phyloP scores from a whole-genome alignment of 192 early-diverging fungal species.

The Hyaloraphidium curvatum region DNA sequence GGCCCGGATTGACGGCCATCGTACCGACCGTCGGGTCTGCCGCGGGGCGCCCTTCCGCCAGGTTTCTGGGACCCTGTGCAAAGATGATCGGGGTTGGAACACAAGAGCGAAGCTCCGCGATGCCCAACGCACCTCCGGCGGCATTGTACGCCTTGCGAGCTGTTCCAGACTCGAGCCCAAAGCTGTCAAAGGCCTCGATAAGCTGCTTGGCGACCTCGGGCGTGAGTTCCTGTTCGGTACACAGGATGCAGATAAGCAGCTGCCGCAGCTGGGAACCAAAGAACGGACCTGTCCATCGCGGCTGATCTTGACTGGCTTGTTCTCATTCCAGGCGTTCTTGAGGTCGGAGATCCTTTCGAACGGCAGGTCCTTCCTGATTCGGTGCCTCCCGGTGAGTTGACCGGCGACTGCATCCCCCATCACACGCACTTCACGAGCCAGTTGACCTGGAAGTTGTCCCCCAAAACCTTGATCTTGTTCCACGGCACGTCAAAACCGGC shows the following conservation, averaged over 20 bases:
- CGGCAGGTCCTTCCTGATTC: not conserved
- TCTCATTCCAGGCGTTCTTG: constrained; percentile 2
- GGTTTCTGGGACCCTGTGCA: too few relatives aligned
- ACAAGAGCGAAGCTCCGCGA: too few relatives aligned
- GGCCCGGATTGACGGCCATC: too few relatives aligned
- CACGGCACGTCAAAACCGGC: not conserved
- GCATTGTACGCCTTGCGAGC: too few relatives aligned
- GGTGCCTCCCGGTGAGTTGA: not conserved
- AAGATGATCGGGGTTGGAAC: too few relatives aligned
- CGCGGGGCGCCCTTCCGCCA: too few relatives aligned
- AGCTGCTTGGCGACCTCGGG: not conserved
- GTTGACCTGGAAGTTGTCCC: not conserved
- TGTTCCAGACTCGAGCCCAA: too few relatives aligned
- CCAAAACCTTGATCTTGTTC: not conserved
- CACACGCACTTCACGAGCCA: not conserved
- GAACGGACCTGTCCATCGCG: not conserved
- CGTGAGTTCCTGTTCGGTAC: not conserved
- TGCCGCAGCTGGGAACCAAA: not conserved
- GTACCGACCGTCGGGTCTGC: too few relatives aligned
- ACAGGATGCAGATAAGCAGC: not conserved
- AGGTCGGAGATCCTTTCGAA: not conserved
- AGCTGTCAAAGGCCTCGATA: constrained; percentile 1
- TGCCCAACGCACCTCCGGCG: too few relatives aligned
- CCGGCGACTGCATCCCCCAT: not conserved
- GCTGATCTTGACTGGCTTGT: not conserved